Base-by-base conservation (phyloP, 75 land plant species). In the Pinus albicaulis region DNA sequence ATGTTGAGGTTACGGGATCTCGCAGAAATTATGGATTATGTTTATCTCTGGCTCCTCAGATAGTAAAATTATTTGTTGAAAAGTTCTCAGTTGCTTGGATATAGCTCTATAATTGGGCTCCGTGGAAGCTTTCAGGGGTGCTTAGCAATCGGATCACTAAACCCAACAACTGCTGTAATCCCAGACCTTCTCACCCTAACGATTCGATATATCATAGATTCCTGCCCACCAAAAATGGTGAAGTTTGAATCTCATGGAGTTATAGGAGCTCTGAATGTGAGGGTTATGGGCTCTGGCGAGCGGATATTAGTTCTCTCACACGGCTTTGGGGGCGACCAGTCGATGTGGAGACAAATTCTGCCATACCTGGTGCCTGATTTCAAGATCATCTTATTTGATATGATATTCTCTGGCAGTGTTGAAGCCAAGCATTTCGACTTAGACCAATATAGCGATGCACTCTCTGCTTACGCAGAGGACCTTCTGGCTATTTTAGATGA, bases 401-500 rank as follows among this genome's bases (percentile, higher is more conserved):
- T 70, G 48, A 57, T 78, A 69, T 82, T 82, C 3, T 66, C 83
- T 4, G 81, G 82, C 7, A 78, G 57, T 48, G 79, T 82, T 11
- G 66, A 81, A 4, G 0, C 3, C 4, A 38, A 38, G 41, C 41
- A 38, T 38, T 38, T 38, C 41, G 41, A 38, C 41, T 38, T 38
- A 0, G 62, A 73, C 11, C 14, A 16, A 8, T 76, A 55, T 15
- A 44, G 81, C 68, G 66, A 75, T 14, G 74, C 84, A 68, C 68
- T 75, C 36, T 78, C 71, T 11, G 82, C 70, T 73, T 89, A 85
- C 56, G 86, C 92, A 2, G 86, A 87, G 4, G 87, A 83, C 20
- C 82, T 92, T 78, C 55, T 92, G 31, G 71, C 24, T 13, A 88
- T 48, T 31, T 28, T 16, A 48, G 72, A 3, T 60, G 66, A 7